These are phyloP conservation scores for Yarrowia sp. DNA, from an alignment of 805 yeast species.

Conservation along the genomic window DNA sequence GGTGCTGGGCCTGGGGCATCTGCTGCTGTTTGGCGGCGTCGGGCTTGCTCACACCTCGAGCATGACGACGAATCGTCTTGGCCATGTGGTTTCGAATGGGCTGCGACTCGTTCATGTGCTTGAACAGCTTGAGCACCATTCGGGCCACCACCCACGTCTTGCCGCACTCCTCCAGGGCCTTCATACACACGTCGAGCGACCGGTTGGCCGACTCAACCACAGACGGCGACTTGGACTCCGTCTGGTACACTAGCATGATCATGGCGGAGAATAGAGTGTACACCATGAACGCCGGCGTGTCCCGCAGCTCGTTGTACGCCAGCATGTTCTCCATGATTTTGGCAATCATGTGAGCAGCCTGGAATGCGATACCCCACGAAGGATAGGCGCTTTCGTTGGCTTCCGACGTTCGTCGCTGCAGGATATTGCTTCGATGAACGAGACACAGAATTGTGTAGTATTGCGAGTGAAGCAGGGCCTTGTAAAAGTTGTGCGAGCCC, in stretches of 20 bases:
- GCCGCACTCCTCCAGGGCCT: slow-evolving; percentile 53
- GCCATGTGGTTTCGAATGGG: slow-evolving; percentile 37
- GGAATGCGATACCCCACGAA: slow-evolving; percentile 82
- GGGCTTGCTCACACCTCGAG: not conserved
- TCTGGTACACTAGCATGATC: slow-evolving; percentile 74
- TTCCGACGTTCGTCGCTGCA: slow-evolving; percentile 46
- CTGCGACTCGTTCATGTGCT: slow-evolving; percentile 49
- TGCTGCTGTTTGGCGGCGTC: slow-evolving; percentile 11
- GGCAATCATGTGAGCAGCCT: slow-evolving; percentile 78
- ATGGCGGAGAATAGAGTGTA: slow-evolving; percentile 69
- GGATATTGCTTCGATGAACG: slow-evolving; percentile 72
- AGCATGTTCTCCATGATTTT: slow-evolving; percentile 64
- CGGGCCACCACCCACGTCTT: slow-evolving; percentile 61
- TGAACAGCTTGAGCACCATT: slow-evolving; percentile 60
- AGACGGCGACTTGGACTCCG: slow-evolving; percentile 52
- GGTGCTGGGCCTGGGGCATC: slow-evolving; percentile 21
- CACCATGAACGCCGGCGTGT: slow-evolving; percentile 65
- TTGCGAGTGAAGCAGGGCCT: slow-evolving; percentile 67
- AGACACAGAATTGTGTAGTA: slow-evolving; percentile 76
- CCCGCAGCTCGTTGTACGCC: slow-evolving; percentile 58
- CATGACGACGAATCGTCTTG: slow-evolving; percentile 27
- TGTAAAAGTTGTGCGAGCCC: slow-evolving; percentile 61
- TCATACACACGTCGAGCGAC: slow-evolving; percentile 50
- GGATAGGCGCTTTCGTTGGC: slow-evolving; percentile 54
- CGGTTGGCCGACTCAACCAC: slow-evolving; percentile 52